phyloP scores from a whole-genome alignment of 306 rosid genomes.

The Sindora glabra region DNA sequence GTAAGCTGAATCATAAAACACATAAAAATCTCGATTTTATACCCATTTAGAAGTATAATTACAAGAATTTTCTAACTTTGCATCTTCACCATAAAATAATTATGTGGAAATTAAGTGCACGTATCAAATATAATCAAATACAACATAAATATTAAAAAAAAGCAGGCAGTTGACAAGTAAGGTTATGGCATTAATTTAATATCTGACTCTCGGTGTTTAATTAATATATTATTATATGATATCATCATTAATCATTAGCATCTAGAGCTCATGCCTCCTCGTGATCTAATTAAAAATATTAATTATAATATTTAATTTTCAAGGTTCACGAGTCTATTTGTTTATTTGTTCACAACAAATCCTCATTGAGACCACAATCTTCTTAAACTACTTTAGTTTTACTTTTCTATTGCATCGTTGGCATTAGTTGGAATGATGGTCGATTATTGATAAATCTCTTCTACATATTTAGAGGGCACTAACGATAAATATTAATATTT shows the following conservation, averaged over 20 bases:
- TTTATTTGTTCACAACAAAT: constrained; percentile 9
- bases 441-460: no score
- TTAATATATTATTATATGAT: background rate
- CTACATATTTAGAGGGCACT: no score
- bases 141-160: background rate
- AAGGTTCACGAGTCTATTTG: background rate
- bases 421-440: background rate
- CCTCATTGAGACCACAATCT: background rate
- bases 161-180: constrained; percentile 27
- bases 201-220: background rate
- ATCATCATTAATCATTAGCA: background rate
- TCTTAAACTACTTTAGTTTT: background rate
- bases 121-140: background rate
- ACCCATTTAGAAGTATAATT: no score
- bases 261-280: constrained; percentile 1
- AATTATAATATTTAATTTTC: background rate
- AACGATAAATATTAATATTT: no score
- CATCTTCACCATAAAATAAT: background rate
- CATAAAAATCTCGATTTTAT: no score
- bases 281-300: background rate
- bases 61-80: no score
- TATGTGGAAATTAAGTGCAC: background rate
- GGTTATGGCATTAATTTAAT: constrained; percentile 9
- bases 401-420: background rate
- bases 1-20: no score